Evolutionary conservation across 108 stramenopile species (phyloP), one percentile per base, ranked within the genome.

Genomic region (Nitzschia palea): DNA sequence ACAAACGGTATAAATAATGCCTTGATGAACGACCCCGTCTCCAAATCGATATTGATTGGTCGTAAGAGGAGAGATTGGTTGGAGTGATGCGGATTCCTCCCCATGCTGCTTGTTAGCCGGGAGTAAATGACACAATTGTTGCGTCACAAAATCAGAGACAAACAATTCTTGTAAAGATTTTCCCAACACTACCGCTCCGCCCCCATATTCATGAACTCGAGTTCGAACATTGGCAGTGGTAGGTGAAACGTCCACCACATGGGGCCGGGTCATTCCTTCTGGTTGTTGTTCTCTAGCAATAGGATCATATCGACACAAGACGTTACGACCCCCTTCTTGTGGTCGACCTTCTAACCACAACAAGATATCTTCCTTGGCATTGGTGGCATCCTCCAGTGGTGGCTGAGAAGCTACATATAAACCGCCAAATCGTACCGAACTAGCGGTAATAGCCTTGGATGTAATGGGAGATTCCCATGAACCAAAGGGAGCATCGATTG

Each of bases 161-260:
- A 76, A 84, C 5, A 88, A 54, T 18, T 65, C 57, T 8, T 53
- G 65, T 0, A 57, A 55, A 23, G 20, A 27, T 45, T 50, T 53
- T 18, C 71, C 84, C 42, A 86, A 53, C 3, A 70, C 63, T 2
- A 83, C 55, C 4, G 90, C 85, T 2, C 83, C 90, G 12, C 90
- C 90, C 9, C 90, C 90, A 68, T 91, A 91, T 63, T 91, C 90
- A 44, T 91, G 90, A 5, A 91, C 90, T 0, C 83, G 59, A 6
- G 82, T 85, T 2, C 90, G 73, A 0, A 86, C 84, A 62, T 91
- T 86, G 0, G 70, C 55, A 6, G 74, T 76, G 29, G 66, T 53
- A 0, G 87, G 87, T 5, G 80, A 67, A 10, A 83, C 74, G 56
- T 84, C 86, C 15, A 75, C 71, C 33, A 51, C 60, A 14, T 25